Evolutionary conservation across 345 rosid genomes (phyloP), one percentile per base, ranked within the genome.

Genomic region (Pseudoturritis turrita): DNA sequence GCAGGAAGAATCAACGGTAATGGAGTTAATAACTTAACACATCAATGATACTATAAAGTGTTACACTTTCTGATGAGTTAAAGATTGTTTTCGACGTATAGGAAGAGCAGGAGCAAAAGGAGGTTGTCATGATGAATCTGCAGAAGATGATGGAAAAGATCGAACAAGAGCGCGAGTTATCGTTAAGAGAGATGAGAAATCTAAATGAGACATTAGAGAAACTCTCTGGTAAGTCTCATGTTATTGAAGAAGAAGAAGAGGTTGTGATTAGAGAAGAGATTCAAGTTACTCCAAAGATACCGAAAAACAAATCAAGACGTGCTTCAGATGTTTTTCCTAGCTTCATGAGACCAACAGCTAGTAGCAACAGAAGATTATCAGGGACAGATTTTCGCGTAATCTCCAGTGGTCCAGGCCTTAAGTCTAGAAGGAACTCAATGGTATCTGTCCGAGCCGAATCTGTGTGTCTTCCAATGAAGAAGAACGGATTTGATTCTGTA

Each of bases 261-360:
- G 68, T 33, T 26, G 69, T 74, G 71, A 14, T 40, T 36, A 28
- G 73, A 77, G 74, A 81, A 79, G 79, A 62, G 50, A 35, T 59
- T 21, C 76, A 37, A 47, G 64, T 62, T 36, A 76, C 75, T 12
- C 59, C 75, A 19, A 54, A 62, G 58, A 68, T 61, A 50, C 69
- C 28, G 46, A 78, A 58, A 53, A 66, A 5, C 51, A 60, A 80
- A 68, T 51, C 52, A 31, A 73, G 73, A 82, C 70, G 68, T 23
- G 77, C 72, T 74, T 64, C 63, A 28, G 84, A 86, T 68, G 78
- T 74, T 18, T 23, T 85, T 43, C 90, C 90, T 13, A 77, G 92
- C 68, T 89, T 89, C 79, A 86, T 91, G 97, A 82, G 83, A 78
- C 86, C 91, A 71, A 91, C 96, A 17, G 63, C 81, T 64, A 82